Evolutionary conservation across 2,329 filamentous ascomycete species (phyloP).

Genomic region (Pseudogymnoascus sp.): DNA sequence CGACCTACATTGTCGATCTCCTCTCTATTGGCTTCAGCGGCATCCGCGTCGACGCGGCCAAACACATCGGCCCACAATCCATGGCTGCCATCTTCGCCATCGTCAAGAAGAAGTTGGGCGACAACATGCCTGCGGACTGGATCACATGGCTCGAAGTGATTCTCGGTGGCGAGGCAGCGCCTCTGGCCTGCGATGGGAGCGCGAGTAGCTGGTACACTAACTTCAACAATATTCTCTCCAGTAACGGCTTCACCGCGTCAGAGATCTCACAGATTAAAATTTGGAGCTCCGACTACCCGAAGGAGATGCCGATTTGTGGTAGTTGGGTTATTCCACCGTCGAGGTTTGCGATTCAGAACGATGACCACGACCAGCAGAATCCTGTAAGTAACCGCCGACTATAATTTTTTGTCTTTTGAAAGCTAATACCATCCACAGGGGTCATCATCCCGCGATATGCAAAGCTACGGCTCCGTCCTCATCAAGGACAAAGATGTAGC

Average conservation of each 20-base stretch:
- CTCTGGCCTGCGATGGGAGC: constrained; percentile 24
- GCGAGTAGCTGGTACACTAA: constrained; percentile 23
- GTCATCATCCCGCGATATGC: constrained; percentile 26
- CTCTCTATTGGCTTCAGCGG: constrained; percentile 27
- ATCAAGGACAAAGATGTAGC: constrained; percentile 26
- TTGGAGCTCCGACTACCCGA: constrained; percentile 26
- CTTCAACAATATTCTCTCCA: constrained; percentile 21
- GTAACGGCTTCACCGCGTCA: constrained; percentile 18
- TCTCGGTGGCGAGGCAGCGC: constrained; percentile 22
- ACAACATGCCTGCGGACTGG: constrained; percentile 24
- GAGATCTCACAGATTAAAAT: constrained; percentile 27
- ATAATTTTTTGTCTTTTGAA: background rate
- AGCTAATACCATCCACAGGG: constrained; percentile 15
- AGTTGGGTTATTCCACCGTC: background rate
- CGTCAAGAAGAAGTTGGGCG: constrained; percentile 24
- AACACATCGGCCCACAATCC: constrained; percentile 25
- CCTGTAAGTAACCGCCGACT: constrained; percentile 12
- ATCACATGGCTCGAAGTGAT: constrained; percentile 28
- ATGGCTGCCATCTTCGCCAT: constrained; percentile 23
- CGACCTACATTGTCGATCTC: constrained; percentile 25
- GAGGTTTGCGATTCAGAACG: constrained; percentile 27
- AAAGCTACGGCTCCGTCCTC: constrained; percentile 24
- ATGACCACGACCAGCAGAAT: constrained; percentile 28
- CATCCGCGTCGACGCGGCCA: constrained; percentile 26
- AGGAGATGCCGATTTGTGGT: constrained; percentile 19